phyloP scores from a whole-genome alignment of 768 basidiomycete species.

The Wakefieldia striispora region DNA sequence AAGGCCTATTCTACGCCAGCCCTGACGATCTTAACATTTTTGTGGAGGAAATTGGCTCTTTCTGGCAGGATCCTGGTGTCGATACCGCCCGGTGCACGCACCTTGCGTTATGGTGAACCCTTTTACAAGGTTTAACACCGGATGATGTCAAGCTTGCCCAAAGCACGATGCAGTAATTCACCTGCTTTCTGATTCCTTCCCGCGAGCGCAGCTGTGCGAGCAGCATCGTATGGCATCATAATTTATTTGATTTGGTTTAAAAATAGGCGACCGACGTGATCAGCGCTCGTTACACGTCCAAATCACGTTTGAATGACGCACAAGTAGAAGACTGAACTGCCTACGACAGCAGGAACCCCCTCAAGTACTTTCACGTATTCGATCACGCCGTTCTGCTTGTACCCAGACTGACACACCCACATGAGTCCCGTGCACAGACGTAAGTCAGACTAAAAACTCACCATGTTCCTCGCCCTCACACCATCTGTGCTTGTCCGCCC shows the following conservation, averaged over 20 bases:
- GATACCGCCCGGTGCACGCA: not conserved
- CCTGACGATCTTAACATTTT: no score
- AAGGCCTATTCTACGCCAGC: no score
- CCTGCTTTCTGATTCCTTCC: not conserved
- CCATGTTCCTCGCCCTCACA: constrained; percentile 45
- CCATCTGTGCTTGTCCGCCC: constrained; percentile 34
- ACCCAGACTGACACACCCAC: constrained; percentile 22
- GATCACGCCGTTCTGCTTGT: constrained; percentile 43
- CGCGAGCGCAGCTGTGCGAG: not conserved
- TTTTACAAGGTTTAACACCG: no score
- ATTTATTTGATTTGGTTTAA: no score
- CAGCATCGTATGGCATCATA: no score
- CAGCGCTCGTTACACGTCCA: not conserved
- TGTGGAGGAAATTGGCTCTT: no score
- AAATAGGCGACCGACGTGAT: no score
- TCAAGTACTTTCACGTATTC: constrained; percentile 42
- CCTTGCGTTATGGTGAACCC: constrained; percentile 20
- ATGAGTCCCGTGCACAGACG: constrained; percentile 1
- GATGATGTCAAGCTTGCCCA: no score
- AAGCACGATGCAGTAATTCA: not conserved
- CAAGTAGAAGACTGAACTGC: constrained; percentile 1
- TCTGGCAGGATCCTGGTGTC: no score
- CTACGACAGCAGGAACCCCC: constrained; percentile 31
- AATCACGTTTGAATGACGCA: not conserved
- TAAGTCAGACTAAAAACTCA: constrained; percentile 14